Percentiles rank a stretch among this genome's conserved stretches.
Evolutionary conservation across 768 basidiomycete genomes (phyloP).

Genomic region (Suillus ampliporus): DNA sequence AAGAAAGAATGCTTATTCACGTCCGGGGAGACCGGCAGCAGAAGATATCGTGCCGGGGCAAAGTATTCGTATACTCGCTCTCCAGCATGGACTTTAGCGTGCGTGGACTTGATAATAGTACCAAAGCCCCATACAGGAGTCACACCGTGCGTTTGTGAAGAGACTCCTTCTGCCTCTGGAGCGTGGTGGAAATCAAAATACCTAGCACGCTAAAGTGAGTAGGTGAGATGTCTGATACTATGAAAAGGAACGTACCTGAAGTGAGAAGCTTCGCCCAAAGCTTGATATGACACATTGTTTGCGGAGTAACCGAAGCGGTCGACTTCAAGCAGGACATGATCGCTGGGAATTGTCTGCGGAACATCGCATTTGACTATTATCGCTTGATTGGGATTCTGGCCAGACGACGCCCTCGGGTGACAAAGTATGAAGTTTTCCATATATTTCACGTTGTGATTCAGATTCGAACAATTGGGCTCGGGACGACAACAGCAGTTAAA

Average conservation of each 20-base stretch:
- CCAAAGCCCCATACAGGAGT: conserved; percentile 80
- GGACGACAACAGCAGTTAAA: too few species aligned
- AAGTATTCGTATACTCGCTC: conserved; percentile 70
- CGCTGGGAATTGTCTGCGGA: conserved; percentile 34
- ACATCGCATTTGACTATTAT: conserved; percentile 32
- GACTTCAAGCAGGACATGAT: conserved; percentile 60
- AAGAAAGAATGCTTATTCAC: conserved; percentile 60
- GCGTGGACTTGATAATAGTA: conserved; percentile 55
- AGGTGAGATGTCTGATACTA: not conserved
- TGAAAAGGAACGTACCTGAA: conserved; percentile 37
- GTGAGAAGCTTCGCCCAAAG: conserved; percentile 48
- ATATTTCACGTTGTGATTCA: conserved; percentile 13
- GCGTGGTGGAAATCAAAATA: conserved; percentile 71
- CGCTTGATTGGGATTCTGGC: conserved; percentile 31
- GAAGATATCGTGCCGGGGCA: conserved; percentile 61
- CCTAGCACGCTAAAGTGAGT: conserved; percentile 42
- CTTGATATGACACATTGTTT: conserved; percentile 75
- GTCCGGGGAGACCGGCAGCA: conserved; percentile 57
- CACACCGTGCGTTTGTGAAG: conserved; percentile 59
- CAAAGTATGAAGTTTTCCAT: conserved; percentile 42
- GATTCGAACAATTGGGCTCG: too few species aligned
- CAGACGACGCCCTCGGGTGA: conserved; percentile 46
- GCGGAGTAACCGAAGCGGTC: conserved; percentile 76
- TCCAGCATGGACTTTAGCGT: conserved; percentile 52
- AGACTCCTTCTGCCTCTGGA: conserved; percentile 46